Evolutionary conservation across 1,284 basidiomycete species (phyloP), one percentile per base, ranked within the genome.

Genomic region (Farysia itapuensis): DNA sequence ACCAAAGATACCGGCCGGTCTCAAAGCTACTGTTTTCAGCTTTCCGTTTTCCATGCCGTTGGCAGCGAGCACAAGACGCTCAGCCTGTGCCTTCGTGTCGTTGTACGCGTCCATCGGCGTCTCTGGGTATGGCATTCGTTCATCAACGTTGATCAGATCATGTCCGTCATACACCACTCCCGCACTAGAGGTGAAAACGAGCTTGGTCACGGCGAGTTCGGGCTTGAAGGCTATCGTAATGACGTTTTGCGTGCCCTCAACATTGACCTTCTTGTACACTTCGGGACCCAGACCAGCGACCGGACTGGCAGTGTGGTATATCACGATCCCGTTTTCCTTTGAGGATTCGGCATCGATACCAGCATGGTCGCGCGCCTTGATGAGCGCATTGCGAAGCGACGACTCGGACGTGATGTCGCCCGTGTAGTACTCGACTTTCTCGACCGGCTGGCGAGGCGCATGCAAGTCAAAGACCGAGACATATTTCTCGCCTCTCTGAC

Each of bases 1-100:
- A 4, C 94, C 95, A 75, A 97, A 98, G 72, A 98, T 95, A 12
- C 94, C 92, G n/a, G 91, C 86, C 2, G 94, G 94, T 36, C 95
- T 82, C 29, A 98, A 79, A 13, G 93, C 89, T 34, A 93, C 89
- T 0, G 95, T 98, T 54, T 89, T 79, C 7, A 97, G 81, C 39
- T 43, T 52, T 3, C 87, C 88, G 19, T 84, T 83, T 4, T 50
- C 24, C 61, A 86, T 83, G 4, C 86, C 87, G 72, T 97, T 98
- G 9, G 94, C 90, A 26, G 82, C 83, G 3, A 98, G 80, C 2
- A 97, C 86, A 33, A 89, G 81, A 34, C 82, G 81, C 78, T 98
- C 95, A 0, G 89, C 94, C 68, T 87, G 84, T 15, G 88, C 89
- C 79, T 99, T 99, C n/a, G 91, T 93, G 64, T 90, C 88, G 76